Evolutionary conservation across 2,329 filamentous ascomycete species (phyloP), one percentile per base, ranked within the genome.

Genomic region (Fusarium illudens): DNA sequence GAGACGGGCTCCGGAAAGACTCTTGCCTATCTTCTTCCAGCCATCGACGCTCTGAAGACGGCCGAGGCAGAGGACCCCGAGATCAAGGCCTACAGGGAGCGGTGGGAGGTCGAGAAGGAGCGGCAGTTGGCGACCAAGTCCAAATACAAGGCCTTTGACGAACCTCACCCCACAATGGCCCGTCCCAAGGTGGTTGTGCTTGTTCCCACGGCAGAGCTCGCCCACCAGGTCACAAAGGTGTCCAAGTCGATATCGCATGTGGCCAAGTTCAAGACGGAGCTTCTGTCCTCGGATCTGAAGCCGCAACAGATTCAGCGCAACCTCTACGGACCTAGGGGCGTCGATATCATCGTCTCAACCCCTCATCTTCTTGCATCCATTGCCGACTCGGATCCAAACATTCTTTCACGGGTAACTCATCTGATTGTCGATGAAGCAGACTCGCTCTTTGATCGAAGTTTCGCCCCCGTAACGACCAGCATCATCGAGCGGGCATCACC

Each of bases 1-100:
- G 96, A 99, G 83, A 99, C 96, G 0, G 96, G 96, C 12, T 98
- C 96, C 1, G 96, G 96, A 63, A 99, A 99, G 83, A 99, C 96
- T 1, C 83, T 99, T 65, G 93, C 96, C 9, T 99, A 99, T 76
- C 83, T 98, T 6, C 80, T 97, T 6, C 96, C 96, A 0, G 86
- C 90, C 15, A 84, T 99, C 54, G 89, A 99, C 79, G 92, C 92
- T 9, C 79, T 99, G 73, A 99, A 99, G 81, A 82, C 87, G 32
- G 89, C 88, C 6, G 92, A 95, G 75, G 83, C 84, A 0, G 78
- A 81, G 12, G 90, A 94, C 67, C 77, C 78, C 1, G 84, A 85
- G 1, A 82, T 88, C 15, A 84, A 87, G 58, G 83, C 86, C 3
- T 88, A 89, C 63, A 84, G 86, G 55, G 79, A 85, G 73, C 82